These are phyloP conservation scores for Leccinum variabile DNA, from an alignment of 1,284 basidiomycete genomes.

Conservation along the genomic window DNA sequence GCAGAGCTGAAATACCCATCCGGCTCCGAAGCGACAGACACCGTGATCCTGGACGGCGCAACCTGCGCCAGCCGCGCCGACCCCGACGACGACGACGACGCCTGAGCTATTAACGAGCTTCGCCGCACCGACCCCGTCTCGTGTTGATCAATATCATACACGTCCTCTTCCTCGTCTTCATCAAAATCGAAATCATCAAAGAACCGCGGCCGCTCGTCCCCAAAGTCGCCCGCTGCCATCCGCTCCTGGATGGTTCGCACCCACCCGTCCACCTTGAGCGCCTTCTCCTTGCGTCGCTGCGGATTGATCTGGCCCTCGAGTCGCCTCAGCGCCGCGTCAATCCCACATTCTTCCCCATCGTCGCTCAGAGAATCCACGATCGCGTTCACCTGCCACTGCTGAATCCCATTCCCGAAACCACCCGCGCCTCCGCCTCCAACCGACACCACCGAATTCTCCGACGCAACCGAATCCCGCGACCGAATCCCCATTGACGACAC, in stretches of 20 bases:
- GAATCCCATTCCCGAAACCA: conserved; percentile 53
- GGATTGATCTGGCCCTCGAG: conserved; percentile 84
- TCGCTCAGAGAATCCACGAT: conserved; percentile 75
- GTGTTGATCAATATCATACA: conserved; percentile 39
- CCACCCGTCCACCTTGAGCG: conserved; percentile 81
- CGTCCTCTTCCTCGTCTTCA: conserved; percentile 40
- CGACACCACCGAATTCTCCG: conserved; percentile 45
- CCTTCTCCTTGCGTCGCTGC: conserved; percentile 60
- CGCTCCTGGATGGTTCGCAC: conserved; percentile 70
- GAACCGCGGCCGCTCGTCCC: conserved; percentile 52
- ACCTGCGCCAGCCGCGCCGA: background rate
- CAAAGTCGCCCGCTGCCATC: conserved; percentile 59
- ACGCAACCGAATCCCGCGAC: conserved; percentile 54
- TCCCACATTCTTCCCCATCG: conserved; percentile 72
- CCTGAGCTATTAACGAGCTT: background rate
- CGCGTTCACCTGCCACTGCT: conserved; percentile 79
- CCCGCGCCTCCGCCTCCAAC: conserved; percentile 33
- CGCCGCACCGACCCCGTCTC: conserved; percentile 29
- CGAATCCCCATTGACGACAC: conserved; percentile 81
- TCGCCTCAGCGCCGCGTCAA: conserved; percentile 73
- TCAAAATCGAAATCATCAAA: conserved; percentile 37
- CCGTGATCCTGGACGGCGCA: conserved; percentile 24
- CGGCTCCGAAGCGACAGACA: conserved; percentile 22
- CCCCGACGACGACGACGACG: background rate
- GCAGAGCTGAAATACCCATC: conserved; percentile 30